phyloP scores from a whole-genome alignment of 176 grass and related monocot species.

The Phragmites australis region DNA sequence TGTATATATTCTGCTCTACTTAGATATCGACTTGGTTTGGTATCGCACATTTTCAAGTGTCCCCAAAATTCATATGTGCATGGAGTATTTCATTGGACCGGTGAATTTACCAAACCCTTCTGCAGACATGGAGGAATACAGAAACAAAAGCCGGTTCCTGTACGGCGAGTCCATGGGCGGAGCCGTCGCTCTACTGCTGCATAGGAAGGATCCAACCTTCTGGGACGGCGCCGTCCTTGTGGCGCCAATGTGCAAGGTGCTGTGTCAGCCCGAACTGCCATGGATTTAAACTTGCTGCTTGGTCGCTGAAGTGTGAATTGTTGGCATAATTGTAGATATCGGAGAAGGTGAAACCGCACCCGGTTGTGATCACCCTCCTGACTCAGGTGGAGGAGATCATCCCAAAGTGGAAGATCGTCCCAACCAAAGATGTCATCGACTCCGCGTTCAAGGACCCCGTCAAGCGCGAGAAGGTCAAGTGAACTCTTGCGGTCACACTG shows the following conservation, averaged over 20 bases:
- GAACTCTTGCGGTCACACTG: background rate
- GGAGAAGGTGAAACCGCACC: constrained; percentile 82
- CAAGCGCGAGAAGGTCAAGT: constrained; percentile 69
- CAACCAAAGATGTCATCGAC: constrained; percentile 81
- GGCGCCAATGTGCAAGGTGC: constrained; percentile 94
- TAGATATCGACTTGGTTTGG: background rate
- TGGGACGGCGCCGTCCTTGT: constrained; percentile 87
- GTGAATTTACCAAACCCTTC: background rate
- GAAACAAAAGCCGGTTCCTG: constrained; percentile 75
- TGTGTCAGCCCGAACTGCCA: background rate
- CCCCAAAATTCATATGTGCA: background rate
- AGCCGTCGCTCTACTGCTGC: constrained; percentile 66
- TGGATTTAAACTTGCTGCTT: background rate
- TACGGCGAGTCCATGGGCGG: constrained; percentile 97
- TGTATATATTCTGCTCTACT: background rate
- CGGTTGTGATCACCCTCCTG: constrained; percentile 66
- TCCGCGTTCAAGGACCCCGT: constrained; percentile 83
- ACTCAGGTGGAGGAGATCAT: constrained; percentile 88
- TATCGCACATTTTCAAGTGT: background rate
- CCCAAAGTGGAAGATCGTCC: constrained; percentile 94
- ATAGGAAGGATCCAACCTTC: constrained; percentile 72
- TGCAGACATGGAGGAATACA: constrained; percentile 56
- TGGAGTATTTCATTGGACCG: background rate
- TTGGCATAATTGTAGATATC: constrained; percentile 55
- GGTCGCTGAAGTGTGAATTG: background rate